Evolutionary conservation across 768 basidiomycete genomes (phyloP).

Genomic region (Thelephora ganbajun): DNA sequence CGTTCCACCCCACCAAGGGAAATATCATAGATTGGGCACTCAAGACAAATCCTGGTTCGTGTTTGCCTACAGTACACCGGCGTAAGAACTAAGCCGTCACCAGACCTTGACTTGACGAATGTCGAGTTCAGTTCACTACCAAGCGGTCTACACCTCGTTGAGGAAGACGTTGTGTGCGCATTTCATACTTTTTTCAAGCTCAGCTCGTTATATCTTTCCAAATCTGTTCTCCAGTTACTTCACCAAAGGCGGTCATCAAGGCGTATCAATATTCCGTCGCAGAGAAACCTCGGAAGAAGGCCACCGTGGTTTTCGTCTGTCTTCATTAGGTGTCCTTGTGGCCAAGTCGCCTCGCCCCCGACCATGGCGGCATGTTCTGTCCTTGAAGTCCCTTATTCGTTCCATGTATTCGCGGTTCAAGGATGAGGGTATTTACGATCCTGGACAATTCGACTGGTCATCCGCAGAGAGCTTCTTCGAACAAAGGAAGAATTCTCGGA

Average conservation of each 20-base stretch:
- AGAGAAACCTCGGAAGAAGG: slow-evolving; percentile 55
- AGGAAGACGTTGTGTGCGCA: slow-evolving; percentile 65
- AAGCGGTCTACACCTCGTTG: slow-evolving; percentile 69
- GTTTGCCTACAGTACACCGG: neutral
- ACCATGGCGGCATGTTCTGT: slow-evolving; percentile 62
- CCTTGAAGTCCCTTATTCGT: slow-evolving; percentile 45
- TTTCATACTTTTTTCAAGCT: neutral
- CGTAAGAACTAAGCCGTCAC: neutral
- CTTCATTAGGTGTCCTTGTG: slow-evolving; percentile 63
- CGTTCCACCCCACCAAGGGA: slow-evolving; percentile 75
- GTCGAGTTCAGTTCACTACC: slow-evolving; percentile 76
- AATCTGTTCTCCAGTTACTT: slow-evolving; percentile 42
- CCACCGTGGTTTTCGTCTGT: slow-evolving; percentile 69
- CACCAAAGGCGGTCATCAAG: slow-evolving; percentile 51
- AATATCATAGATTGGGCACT: slow-evolving; percentile 71
- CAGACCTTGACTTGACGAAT: slow-evolving; percentile 53
- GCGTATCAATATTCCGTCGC: slow-evolving; percentile 63
- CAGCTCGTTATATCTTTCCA: neutral
- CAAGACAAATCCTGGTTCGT: slow-evolving; percentile 52
- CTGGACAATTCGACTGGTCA: slow-evolving; percentile 46
- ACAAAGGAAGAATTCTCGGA: slow-evolving; percentile 34
- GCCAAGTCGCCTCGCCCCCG: slow-evolving; percentile 49
- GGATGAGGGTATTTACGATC: slow-evolving; percentile 30
- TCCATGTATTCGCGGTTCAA: slow-evolving; percentile 39
- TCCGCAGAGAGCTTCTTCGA: slow-evolving; percentile 52